phyloP scores from a whole-genome alignment of 805 yeast species.

The Wickerhamomyces queroliae region DNA sequence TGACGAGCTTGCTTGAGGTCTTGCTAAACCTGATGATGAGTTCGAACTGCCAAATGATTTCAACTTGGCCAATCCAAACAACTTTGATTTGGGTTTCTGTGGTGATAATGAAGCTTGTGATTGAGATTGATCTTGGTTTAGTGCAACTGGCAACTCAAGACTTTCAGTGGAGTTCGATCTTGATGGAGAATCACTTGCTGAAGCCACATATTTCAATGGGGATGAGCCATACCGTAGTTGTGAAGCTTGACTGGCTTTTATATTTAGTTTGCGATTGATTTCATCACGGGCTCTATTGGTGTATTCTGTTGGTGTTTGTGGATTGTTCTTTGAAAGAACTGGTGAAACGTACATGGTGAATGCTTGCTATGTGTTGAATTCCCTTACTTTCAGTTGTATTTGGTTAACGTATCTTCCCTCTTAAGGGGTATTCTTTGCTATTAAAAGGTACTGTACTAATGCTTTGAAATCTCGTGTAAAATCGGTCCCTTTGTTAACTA shows the following conservation, averaged over 20 bases:
- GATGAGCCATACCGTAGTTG: conserved; percentile 24
- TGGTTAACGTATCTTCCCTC: not conserved
- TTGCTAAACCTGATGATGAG: not conserved
- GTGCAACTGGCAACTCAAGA: not conserved
- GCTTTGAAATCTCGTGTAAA: too few relatives aligned
- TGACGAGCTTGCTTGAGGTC: not conserved
- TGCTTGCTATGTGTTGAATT: not conserved
- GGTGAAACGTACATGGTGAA: conserved; percentile 22
- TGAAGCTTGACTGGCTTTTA: conserved; percentile 6
- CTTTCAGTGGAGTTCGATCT: conserved; percentile 15
- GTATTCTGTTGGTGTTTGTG: conserved; percentile 24
- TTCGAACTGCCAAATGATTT: not conserved
- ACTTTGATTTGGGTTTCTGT: not conserved
- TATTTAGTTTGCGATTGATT: conserved; percentile 19
- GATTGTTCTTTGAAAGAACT: conserved; percentile 5
- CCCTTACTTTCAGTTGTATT: too few relatives aligned
- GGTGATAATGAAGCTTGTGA: not conserved
- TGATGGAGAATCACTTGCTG: conserved; percentile 19
- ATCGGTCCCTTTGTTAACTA: too few relatives aligned
- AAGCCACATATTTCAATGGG: conserved; percentile 21
- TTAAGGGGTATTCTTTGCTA: too few relatives aligned
- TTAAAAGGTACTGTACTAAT: too few relatives aligned
- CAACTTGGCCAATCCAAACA: not conserved
- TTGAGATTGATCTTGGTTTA: not conserved
- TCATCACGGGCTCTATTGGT: conserved; percentile 25